Evolutionary conservation across 768 basidiomycete genomes (phyloP).

Genomic region (Lentinula sp.): DNA sequence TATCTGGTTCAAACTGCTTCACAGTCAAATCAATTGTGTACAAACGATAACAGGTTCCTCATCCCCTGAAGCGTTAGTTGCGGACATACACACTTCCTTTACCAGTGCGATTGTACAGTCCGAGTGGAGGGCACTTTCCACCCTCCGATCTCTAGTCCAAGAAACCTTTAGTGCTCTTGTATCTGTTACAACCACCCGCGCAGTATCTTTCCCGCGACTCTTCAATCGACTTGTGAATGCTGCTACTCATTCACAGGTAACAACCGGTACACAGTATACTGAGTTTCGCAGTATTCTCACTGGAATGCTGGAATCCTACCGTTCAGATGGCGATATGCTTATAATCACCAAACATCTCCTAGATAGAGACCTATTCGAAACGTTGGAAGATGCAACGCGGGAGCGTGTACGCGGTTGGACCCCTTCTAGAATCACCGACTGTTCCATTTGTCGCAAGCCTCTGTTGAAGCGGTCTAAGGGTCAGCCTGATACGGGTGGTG

Average conservation of each 20-base stretch:
- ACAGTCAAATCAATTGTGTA: slow-evolving; percentile 74
- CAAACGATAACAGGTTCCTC: slow-evolving; percentile 56
- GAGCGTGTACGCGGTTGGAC: slow-evolving; percentile 64
- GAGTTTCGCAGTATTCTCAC: slow-evolving; percentile 89
- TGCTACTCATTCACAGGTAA: slow-evolving; percentile 40
- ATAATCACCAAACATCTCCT: slow-evolving; percentile 78
- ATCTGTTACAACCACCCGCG: slow-evolving; percentile 71
- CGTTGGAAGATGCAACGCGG: slow-evolving; percentile 51
- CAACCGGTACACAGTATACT: slow-evolving; percentile 67
- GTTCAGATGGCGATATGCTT: slow-evolving; percentile 86
- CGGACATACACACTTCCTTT: slow-evolving; percentile 11
- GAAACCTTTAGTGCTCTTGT: slow-evolving; percentile 80
- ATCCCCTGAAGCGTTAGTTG: slow-evolving; percentile 15
- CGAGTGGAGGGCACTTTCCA: slow-evolving; percentile 33
- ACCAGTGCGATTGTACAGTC: slow-evolving; percentile 13
- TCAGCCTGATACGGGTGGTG: background rate
- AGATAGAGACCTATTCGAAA: slow-evolving; percentile 76
- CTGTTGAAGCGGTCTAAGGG: slow-evolving; percentile 21
- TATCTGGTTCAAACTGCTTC: slow-evolving; percentile 84
- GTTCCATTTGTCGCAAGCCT: slow-evolving; percentile 47
- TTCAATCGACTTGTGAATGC: slow-evolving; percentile 90
- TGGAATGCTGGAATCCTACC: slow-evolving; percentile 95
- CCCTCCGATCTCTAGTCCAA: slow-evolving; percentile 73
- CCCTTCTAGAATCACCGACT: slow-evolving; percentile 35
- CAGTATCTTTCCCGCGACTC: slow-evolving; percentile 84